phyloP scores from a whole-genome alignment of 192 early-diverging fungal species.

The Rhizophagus clarus region DNA sequence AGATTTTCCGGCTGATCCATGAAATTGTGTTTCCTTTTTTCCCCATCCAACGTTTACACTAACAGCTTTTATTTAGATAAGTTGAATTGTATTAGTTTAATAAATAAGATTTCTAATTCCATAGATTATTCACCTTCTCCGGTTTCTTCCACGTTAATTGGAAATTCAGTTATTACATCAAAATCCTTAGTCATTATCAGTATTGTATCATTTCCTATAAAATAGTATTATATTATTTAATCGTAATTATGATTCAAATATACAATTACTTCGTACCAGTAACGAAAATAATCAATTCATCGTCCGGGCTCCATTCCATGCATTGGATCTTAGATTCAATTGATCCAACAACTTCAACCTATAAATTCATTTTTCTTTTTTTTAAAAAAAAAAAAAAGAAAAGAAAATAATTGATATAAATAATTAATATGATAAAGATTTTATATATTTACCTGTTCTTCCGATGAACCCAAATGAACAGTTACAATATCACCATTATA shows the following conservation, averaged over 20 bases:
- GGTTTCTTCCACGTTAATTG: constrained; percentile 64
- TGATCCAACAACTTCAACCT: constrained; percentile 70
- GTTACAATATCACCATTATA: constrained; percentile 60
- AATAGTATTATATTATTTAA: neutral
- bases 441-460: constrained; percentile 29
- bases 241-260: neutral
- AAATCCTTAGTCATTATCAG: constrained; percentile 93
- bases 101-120: neutral
- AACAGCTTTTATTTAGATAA: constrained; percentile 45
- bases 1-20: constrained; percentile 83
- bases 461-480: constrained; percentile 45
- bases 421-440: neutral
- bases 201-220: constrained; percentile 61
- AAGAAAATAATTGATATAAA: neutral
- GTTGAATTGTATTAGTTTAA: neutral
- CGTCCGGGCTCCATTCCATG: constrained; percentile 88
- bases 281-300: constrained; percentile 79
- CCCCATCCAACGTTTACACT: constrained; percentile 95
- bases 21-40: constrained; percentile 95
- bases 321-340: constrained; percentile 74
- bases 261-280: constrained; percentile 54
- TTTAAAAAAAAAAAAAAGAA: too few species aligned
- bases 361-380: neutral
- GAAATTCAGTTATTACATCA: constrained; percentile 84
- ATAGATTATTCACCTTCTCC: constrained; percentile 61